Conservation (phyloP, 805 yeast species). For the Zygosaccharomyces siamensis region DNA sequence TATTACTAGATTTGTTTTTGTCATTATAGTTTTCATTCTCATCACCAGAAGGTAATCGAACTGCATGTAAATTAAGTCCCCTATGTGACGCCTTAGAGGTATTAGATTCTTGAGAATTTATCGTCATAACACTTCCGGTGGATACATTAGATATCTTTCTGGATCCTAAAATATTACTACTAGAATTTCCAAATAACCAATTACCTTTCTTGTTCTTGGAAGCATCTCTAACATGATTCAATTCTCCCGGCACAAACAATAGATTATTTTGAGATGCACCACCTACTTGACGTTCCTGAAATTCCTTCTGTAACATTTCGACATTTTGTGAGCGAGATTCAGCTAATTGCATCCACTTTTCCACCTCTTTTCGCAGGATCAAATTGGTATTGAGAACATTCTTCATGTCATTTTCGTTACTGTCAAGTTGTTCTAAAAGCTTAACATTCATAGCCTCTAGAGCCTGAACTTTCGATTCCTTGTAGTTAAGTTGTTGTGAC, state of each 20-base stretch:
- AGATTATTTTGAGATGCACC: conserved; percentile 1
- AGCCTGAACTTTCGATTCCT: conserved; percentile 12
- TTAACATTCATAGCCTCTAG: conserved; percentile 24
- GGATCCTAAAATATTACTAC: conserved; percentile 7
- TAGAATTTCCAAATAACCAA: conserved; percentile 12
- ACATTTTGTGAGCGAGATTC: conserved; percentile 15
- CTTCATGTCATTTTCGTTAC: conserved; percentile 20
- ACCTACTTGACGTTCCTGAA: conserved; percentile 6
- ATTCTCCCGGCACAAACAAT: neutral
- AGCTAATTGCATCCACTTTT: conserved; percentile 14
- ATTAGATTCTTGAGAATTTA: conserved; percentile 13
- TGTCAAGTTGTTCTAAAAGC: conserved; percentile 20
- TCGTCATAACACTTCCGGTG: conserved; percentile 13
- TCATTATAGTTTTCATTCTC: conserved; percentile 4
- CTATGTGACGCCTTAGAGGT: conserved; percentile 15
- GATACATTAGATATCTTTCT: conserved; percentile 17
- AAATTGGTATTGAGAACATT: conserved; percentile 16
- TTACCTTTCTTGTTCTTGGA: conserved; percentile 10
- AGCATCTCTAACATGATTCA: conserved; percentile 9
- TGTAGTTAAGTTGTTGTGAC: conserved; percentile 11
- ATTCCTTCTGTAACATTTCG: conserved; percentile 12
- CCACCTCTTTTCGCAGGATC: conserved; percentile 16
- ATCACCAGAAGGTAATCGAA: conserved; percentile 3
- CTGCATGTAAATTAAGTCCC: conserved; percentile 23
- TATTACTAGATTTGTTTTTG: neutral